Conservation (phyloP, 1,139 yeast genomes). For the Tardiomyces depauwii region DNA sequence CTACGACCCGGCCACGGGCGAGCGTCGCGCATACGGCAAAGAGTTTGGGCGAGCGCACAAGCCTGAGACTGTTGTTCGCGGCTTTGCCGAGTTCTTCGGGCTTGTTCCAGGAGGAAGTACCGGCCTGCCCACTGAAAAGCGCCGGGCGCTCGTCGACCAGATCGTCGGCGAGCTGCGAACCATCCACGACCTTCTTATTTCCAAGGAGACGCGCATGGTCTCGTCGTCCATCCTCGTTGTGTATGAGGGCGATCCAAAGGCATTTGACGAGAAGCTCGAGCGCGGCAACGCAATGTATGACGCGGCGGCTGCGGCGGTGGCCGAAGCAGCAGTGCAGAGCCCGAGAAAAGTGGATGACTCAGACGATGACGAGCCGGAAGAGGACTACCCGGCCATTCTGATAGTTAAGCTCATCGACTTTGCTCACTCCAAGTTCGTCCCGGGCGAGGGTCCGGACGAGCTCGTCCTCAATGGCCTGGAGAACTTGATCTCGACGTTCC, state of each 20-base stretch:
- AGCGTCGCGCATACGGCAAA: conserved; percentile 45
- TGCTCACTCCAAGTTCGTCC: conserved; percentile 66
- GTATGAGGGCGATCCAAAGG: conserved; percentile 51
- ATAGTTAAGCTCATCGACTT: conserved; percentile 69
- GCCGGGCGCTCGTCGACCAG: conserved; percentile 22
- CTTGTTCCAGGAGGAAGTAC: too few species aligned
- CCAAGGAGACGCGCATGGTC: conserved; percentile 52
- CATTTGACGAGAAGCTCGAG: conserved; percentile 19
- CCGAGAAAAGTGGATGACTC: conserved; percentile 13
- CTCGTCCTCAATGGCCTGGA: conserved; percentile 59
- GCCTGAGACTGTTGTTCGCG: conserved; percentile 33
- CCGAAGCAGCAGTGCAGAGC: too few species aligned
- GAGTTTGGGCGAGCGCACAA: conserved; percentile 55
- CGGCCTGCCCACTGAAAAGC: conserved; percentile 10
- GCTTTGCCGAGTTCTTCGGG: conserved; percentile 41
- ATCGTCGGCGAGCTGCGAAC: conserved; percentile 50
- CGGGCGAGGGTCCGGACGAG: conserved; percentile 61
- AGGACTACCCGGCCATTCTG: conserved; percentile 32
- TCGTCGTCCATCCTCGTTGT: conserved; percentile 69
- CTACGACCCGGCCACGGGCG: conserved; percentile 19
- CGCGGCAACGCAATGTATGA: conserved; percentile 14
- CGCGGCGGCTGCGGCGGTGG: conserved; percentile 21
- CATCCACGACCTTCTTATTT: conserved; percentile 50
- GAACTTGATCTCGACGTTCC: conserved; percentile 40
- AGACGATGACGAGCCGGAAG: conserved; percentile 17